Conservation (phyloP, 2,329 filamentous ascomycete genomes). For the Arthrinium phaeospermum region DNA sequence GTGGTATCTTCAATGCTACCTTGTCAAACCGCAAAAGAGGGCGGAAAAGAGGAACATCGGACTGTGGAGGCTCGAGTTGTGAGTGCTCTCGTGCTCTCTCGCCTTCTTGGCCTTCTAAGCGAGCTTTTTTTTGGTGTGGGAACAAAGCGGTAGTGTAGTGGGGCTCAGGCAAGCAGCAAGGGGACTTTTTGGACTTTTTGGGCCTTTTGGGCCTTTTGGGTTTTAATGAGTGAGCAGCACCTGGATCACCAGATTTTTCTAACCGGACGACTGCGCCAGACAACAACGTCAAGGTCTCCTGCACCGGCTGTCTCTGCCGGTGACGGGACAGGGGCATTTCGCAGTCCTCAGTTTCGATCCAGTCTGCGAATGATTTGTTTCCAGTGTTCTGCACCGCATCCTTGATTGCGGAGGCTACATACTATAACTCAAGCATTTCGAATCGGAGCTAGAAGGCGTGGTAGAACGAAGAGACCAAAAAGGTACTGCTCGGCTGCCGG, state of each 20-base stretch:
- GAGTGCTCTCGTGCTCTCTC: not conserved
- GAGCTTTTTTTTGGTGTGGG: not conserved
- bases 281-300: not conserved
- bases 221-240: not conserved
- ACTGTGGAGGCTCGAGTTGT: not conserved
- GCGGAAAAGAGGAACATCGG: not conserved
- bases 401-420: not conserved
- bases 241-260: not conserved
- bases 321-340: not conserved
- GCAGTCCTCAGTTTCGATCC: not conserved
- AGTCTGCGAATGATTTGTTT: not conserved
- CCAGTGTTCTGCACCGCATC: not conserved
- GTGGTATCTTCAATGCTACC: not conserved
- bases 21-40: not conserved
- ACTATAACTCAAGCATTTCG: not conserved
- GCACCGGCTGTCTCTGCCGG: not conserved
- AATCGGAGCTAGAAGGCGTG: not conserved
- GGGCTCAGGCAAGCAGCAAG: not conserved
- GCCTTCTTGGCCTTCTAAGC: not conserved
- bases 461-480: not conserved
- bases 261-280: not conserved
- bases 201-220: too few relatives aligned
- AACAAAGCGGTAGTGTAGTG: not conserved
- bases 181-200: not conserved
- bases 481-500: not conserved